Base-by-base conservation (phyloP, 1,284 basidiomycete genomes). In the Apiotrichum laibachii region DNA sequence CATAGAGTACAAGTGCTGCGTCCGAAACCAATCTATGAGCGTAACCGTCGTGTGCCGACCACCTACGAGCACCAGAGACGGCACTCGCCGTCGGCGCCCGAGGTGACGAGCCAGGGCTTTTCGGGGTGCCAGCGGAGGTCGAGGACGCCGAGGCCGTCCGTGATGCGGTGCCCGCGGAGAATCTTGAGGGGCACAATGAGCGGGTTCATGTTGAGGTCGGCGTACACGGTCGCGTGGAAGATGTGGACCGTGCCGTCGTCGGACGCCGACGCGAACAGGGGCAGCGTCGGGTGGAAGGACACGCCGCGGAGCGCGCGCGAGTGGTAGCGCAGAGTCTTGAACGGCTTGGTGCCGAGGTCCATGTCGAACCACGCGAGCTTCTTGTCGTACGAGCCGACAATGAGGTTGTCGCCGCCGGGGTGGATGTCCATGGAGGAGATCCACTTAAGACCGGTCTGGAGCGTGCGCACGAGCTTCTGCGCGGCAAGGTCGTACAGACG, bases 281-380 rank as follows among this genome's bases (percentile, higher is more conserved):
- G 96, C 78, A 92, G 92, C 45, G 85, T 86, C n/a, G 90, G 88
- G 73, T 96, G 93, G 83, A 95, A 99, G 55, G 87, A 85, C 49
- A 99, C 83, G 7, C 89, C 87, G 60, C 96, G 88, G 64, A 99
- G 88, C 22, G 96, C 96, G 60, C 89, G 87, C 9, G 88, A 81
- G 80, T 99, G 96, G 79, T 98, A 99, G 87, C 93, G 86, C 67
- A 99, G 81, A 58, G 96, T 87, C 80, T 96, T 96, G 84, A 94
- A 99, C 1, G 96, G 96, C 75, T 95, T 93, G 67, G 89, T 88
- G 69, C 88, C 90, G 56, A 99, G 85, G 72, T 99, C 96, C 60
- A 99, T 82, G 80, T 99, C 96, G 78, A 99, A 99, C 96, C 96
- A 99, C 71, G 91, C 93, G 18, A 99, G 81, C 77, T 97, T 95